Evolutionary conservation across 495 filamentous ascomycete species (phyloP).

Genomic region (Hypoxylon cercidicola): DNA sequence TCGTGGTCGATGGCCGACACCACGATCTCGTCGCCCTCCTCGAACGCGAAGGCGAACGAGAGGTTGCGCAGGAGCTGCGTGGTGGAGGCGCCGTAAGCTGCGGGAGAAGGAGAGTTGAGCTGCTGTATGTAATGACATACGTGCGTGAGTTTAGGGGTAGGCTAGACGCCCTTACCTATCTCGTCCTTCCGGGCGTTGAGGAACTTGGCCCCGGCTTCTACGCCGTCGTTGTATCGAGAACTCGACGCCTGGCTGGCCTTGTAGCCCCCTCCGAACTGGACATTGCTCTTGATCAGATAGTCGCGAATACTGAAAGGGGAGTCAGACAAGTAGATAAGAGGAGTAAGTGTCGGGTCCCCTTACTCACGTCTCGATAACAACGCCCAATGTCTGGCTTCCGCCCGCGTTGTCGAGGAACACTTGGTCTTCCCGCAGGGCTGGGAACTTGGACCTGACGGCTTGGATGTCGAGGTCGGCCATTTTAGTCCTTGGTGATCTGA

Average conservation of each 20-base stretch:
- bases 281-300: conserved; percentile 74
- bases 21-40: conserved; percentile 70
- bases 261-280: conserved; percentile 78
- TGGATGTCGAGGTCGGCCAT: conserved; percentile 59
- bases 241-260: conserved; percentile 64
- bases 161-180: conserved; percentile 56
- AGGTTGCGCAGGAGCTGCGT: conserved; percentile 80
- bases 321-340: neutral
- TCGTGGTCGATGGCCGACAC: conserved; percentile 76
- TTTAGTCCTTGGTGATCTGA: neutral
- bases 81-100: conserved; percentile 73
- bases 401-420: conserved; percentile 81
- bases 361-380: conserved; percentile 71
- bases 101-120: neutral
- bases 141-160: conserved; percentile 1
- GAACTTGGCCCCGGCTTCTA: conserved; percentile 70
- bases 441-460: conserved; percentile 68
- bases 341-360: neutral
- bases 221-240: conserved; percentile 62
- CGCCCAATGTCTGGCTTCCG: conserved; percentile 72
- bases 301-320: conserved; percentile 63
- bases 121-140: neutral
- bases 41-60: conserved; percentile 66
- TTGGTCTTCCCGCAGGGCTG: conserved; percentile 70
- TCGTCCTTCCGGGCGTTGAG: conserved; percentile 72